Evolutionary conservation across 164 flowering plant species (phyloP), one percentile per base, ranked within the genome.

Genomic region (Tinospora cordifolia): DNA sequence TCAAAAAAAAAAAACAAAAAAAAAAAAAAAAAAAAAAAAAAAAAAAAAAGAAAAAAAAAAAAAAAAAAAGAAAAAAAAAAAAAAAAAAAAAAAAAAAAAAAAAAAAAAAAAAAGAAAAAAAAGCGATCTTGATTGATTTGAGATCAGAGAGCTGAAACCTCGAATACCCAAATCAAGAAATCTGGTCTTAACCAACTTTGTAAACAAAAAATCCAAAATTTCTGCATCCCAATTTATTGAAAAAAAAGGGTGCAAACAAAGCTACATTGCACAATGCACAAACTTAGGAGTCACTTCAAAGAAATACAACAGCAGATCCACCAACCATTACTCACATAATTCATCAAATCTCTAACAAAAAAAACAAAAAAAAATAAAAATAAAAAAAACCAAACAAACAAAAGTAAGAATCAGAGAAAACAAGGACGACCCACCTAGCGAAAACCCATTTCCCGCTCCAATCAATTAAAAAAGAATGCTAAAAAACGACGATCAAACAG

Each of bases 111-210:
- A n/a, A n/a, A 30, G 60, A n/a, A 8, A 2, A 66, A 75, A 74
- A 46, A 46, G n/a, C 17, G 67, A 71, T 10, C 67, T 68, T 22
- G 36, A 30, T 54, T 34, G 24, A 54, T 69, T 69, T 80, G 75
- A 78, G 47, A 60, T 51, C 68, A 65, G 27, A 49, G 67, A 70
- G 65, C 36, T 62, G 25, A 63, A 68, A 68, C 49, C 46, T 36
- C 70, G 34, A 60, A 60, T 7, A 60, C 63, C 34, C 63, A 57
- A 67, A 12, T 27, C 38, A 30, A n/a, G n/a, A 12, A 12, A 62
- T 62, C 63, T 30, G 12, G 3, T 51, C 22, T 54, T 54, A 17
- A 51, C n/a, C 21, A 5, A 44, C 9, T 5, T 9, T 44, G n/a
- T 21, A 17, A 54, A 54, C n/a, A 30, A 54, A 54, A 54, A 7